A percentile compares a stretch with the other conserved stretches of the same genome.
These are phyloP conservation scores for Raphanus hybrid DNA, from an alignment of 441 rosid genomes.

Conservation along the genomic window DNA sequence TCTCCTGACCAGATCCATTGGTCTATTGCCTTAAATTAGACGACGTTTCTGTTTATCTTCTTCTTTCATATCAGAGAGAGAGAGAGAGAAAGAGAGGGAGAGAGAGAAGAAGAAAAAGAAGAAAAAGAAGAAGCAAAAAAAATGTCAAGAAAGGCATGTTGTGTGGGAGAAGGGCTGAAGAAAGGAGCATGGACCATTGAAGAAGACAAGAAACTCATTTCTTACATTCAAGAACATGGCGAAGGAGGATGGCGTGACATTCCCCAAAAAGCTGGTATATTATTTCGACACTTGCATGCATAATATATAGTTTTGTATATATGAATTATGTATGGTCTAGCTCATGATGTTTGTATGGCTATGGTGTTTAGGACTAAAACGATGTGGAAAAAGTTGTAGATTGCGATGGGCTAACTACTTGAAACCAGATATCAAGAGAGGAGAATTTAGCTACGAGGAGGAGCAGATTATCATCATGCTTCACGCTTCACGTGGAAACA, in stretches of 20 bases:
- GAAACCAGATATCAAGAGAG: slow-evolving; percentile 52
- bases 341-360: neutral
- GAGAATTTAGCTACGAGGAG: slow-evolving; percentile 54
- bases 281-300: neutral
- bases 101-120: neutral
- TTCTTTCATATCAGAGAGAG: neutral
- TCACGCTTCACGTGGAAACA: slow-evolving; percentile 62
- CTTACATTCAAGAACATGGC: slow-evolving; percentile 91
- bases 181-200: slow-evolving; percentile 99
- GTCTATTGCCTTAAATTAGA: slow-evolving; percentile 29
- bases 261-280: slow-evolving; percentile 58
- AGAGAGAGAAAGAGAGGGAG: neutral
- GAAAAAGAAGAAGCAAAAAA: neutral
- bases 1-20: slow-evolving; percentile 43
- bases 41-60: neutral
- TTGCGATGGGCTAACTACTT: slow-evolving; percentile 52
- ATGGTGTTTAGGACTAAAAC: slow-evolving; percentile 43
- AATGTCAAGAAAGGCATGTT: slow-evolving; percentile 96
- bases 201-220: slow-evolving; percentile 94
- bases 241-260: slow-evolving; percentile 98
- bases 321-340: slow-evolving; percentile 10
- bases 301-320: neutral
- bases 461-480: slow-evolving; percentile 62
- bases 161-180: slow-evolving; percentile 91
- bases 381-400: slow-evolving; percentile 59